A percentile compares a stretch with the other conserved stretches of the same genome.
phyloP scores from a whole-genome alignment of 805 yeast species.

The Schwanniomyces vanrijiae region DNA sequence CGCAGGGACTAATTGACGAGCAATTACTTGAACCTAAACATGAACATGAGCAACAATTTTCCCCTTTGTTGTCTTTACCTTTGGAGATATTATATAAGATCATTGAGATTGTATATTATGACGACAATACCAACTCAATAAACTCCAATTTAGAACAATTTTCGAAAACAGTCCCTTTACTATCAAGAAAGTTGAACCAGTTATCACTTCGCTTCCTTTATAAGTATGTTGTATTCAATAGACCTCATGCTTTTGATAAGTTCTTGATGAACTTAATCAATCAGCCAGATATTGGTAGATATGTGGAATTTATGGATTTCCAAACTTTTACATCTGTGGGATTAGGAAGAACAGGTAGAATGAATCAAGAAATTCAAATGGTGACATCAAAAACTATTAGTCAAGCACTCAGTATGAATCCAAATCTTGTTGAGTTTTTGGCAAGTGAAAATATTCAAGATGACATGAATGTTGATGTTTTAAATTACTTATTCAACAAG shows the following conservation, averaged over 20 bases:
- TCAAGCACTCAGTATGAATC: conserved; percentile 59
- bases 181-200: conserved; percentile 58
- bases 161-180: conserved; percentile 51
- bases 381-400: conserved; percentile 73
- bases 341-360: conserved; percentile 81
- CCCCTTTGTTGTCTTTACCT: conserved; percentile 40
- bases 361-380: conserved; percentile 91
- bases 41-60: conserved; percentile 4
- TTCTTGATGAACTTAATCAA: conserved; percentile 56
- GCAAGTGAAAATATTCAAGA: conserved; percentile 85
- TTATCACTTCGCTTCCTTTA: conserved; percentile 59
- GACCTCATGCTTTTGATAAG: conserved; percentile 77
- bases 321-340: conserved; percentile 89
- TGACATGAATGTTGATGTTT: conserved; percentile 65
- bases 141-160: conserved; percentile 52
- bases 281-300: conserved; percentile 50
- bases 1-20: conserved; percentile 2
- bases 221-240: conserved; percentile 69
- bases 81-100: conserved; percentile 56
- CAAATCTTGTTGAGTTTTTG: conserved; percentile 73
- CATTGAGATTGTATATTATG: conserved; percentile 55
- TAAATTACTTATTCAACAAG: conserved; percentile 53
- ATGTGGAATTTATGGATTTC: conserved; percentile 78
- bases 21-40: conserved; percentile 1
- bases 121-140: conserved; percentile 51